Evolutionary conservation across 106 monocot genomes (phyloP), one percentile per base, ranked within the genome.

Genomic region (Platanthera guangdongensis): DNA sequence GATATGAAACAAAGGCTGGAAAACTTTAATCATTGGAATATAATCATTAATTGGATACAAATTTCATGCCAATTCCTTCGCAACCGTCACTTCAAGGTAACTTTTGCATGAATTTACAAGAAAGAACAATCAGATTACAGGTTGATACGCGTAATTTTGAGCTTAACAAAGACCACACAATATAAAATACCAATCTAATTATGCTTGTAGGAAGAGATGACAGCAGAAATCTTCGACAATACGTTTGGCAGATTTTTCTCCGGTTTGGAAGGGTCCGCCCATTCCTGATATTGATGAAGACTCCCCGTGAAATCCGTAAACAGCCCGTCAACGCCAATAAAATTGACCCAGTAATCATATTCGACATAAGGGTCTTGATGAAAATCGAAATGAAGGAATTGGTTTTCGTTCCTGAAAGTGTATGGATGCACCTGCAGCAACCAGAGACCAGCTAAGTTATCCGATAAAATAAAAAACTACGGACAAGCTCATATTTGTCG

Each of bases 251-350:
- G n/a, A 25, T 19, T 10, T 15, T 25, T 50, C 9, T 13, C 47
- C 0, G 47, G 10, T n/a, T 72, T 72, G 49, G 10, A 9, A 72
- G 51, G 3, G 70, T 76, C 4, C 50, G 81, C 22, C 75, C 52
- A 71, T 30, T 82, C 72, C 18, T 82, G 82, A 60, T 71, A 82
- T 1, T 25, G 77, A 64, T 82, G 82, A 77, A 82, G 77, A 52
- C 82, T 82, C 5, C 77, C 82, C 11, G 82, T 76, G 51, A 82
- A 82, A 52, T 82, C 82, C 7, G 82, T 82, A 52, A 82, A 82
- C 10, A 82, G 19, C 15, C 77, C 82, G 12, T 82, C 82, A 3
- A 77, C 62, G 5, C 71, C 22, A 14, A 82, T 72, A 48, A 59
- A 62, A 51, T 77, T 77, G 32, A 77, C 53, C 77, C 82, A 82